Evolutionary conservation across 495 filamentous ascomycete genomes (phyloP), one percentile per base, ranked within the genome.

Genomic region (Neurospora pannonica): DNA sequence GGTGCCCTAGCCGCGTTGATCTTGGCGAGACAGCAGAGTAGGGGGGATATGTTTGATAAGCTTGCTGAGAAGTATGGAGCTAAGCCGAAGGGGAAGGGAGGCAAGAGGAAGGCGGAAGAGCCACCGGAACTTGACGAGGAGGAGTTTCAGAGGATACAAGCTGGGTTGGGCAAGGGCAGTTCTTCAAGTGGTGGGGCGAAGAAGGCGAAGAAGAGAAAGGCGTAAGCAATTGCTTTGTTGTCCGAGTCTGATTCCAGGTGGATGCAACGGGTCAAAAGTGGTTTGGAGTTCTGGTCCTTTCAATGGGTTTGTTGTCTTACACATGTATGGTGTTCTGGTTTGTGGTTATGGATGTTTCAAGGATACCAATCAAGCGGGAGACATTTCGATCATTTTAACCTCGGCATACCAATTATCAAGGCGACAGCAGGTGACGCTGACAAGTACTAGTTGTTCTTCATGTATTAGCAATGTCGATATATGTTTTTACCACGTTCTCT

Each of bases 1-100:
- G 82, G 81, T 7, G 78, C 74, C 9, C 74, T 87, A 70, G 81
- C 82, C 7, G 86, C 82, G 72, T 79, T 84, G 74, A 88, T 86
- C 40, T 77, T 77, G 75, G 71, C 78, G 19, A 84, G 82, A 11
- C 84, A 87, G 73, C 73, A 79, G 24, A 74, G 75, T 24, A 77
- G 84, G 48, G 77, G 72, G 38, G 81, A 77, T n/a, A 88, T 84
- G 62, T 91, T 97, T 79, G 91, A 91, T 62, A 79, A 85, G 69
- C 76, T 97, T 38, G 93, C 91, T 74, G 93, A 89, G 36, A 95
- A 93, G 83, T 97, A 96, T 79, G 88, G 85, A 9, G 82, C 84
- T 21, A 78, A 84, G 43, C 69, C 83, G 36, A 80, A 80, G 70
- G 54, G 74, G 11, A 83, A 83, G 79, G 85, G 84, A 46, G 86